Conservation (phyloP, 2,329 filamentous ascomycete species). For the Aspergillus sp. region DNA sequence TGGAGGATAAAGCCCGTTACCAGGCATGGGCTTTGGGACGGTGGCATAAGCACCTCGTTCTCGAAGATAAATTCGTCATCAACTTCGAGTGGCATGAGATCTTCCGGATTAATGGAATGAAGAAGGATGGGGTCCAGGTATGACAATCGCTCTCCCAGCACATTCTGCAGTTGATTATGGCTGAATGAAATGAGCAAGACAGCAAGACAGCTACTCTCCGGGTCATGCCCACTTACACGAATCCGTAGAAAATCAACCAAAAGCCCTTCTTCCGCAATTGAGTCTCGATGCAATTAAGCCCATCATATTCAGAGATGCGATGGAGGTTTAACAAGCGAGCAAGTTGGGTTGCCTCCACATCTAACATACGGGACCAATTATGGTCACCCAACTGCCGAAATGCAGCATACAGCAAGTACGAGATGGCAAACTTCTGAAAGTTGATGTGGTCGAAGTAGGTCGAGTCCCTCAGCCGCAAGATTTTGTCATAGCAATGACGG, state of each 20-base stretch:
- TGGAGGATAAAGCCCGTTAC: slow-evolving; percentile 32
- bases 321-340: slow-evolving; percentile 35
- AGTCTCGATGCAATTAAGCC: slow-evolving; percentile 35
- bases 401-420: slow-evolving; percentile 35
- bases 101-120: slow-evolving; percentile 33
- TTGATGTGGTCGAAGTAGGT: slow-evolving; percentile 24
- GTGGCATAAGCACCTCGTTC: slow-evolving; percentile 8
- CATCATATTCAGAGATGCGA: slow-evolving; percentile 33
- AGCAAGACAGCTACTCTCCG: neutral
- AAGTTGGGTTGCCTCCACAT: slow-evolving; percentile 40
- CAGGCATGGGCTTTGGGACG: slow-evolving; percentile 21
- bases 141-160: slow-evolving; percentile 26
- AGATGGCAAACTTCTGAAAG: slow-evolving; percentile 39
- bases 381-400: slow-evolving; percentile 40
- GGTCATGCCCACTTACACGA: slow-evolving; percentile 16
- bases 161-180: slow-evolving; percentile 24
- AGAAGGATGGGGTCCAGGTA: slow-evolving; percentile 34
- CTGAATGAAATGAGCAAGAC: neutral
- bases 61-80: slow-evolving; percentile 38
- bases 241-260: slow-evolving; percentile 40
- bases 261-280: slow-evolving; percentile 43
- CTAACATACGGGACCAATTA: slow-evolving; percentile 40
- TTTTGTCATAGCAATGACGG: slow-evolving; percentile 15
- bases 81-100: slow-evolving; percentile 34
- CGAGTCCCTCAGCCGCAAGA: slow-evolving; percentile 10